A percentile compares a stretch with the other conserved stretches of the same genome.
Evolutionary conservation across 805 yeast species (phyloP).

Genomic region (Kazachstania martiniae): DNA sequence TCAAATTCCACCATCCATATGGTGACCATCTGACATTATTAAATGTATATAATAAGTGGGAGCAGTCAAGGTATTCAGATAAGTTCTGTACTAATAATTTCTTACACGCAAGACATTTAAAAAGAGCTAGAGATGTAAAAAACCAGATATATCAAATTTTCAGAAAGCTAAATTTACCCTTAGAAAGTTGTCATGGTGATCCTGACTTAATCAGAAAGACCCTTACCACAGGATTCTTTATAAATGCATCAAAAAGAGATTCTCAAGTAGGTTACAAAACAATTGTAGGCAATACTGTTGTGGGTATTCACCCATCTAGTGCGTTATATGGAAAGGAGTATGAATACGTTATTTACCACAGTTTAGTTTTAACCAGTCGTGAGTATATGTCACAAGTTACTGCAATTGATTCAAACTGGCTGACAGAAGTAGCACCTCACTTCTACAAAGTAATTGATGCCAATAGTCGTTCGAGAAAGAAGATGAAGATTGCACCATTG

Average conservation of each 20-base stretch:
- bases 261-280: constrained; percentile 66
- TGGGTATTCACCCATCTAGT: constrained; percentile 81
- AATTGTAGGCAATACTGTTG: constrained; percentile 61
- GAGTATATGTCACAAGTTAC: constrained; percentile 91
- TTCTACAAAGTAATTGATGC: constrained; percentile 59
- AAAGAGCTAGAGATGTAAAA: constrained; percentile 70
- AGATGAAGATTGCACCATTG: constrained; percentile 65
- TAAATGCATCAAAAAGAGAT: constrained; percentile 55
- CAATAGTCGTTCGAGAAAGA: constrained; percentile 40
- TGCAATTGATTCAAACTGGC: constrained; percentile 73
- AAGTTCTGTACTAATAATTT: constrained; percentile 37
- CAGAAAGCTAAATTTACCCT: constrained; percentile 35
- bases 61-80: constrained; percentile 41
- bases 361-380: constrained; percentile 67
- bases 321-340: constrained; percentile 51
- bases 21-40: constrained; percentile 80
- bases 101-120: constrained; percentile 67
- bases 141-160: constrained; percentile 54
- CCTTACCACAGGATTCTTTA: constrained; percentile 56
- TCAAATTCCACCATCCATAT: constrained; percentile 58
- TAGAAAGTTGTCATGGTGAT: constrained; percentile 44
- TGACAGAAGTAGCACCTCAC: constrained; percentile 56
- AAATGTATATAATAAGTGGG: constrained; percentile 76
- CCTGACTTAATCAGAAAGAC: constrained; percentile 50
- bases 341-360: constrained; percentile 74